Evolutionary conservation across 306 rosid species (phyloP).

Genomic region (Corylus heterophylla): DNA sequence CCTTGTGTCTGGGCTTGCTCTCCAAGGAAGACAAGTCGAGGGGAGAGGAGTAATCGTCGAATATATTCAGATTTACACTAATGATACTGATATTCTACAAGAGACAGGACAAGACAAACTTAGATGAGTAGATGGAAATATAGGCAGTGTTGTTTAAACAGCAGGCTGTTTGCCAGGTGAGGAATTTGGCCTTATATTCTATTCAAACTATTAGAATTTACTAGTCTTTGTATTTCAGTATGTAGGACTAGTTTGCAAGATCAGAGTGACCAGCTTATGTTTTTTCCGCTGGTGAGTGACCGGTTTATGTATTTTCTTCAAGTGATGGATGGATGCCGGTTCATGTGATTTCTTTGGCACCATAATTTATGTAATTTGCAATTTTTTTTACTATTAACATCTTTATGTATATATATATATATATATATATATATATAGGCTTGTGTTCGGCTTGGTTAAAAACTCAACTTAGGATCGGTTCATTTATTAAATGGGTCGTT

Average conservation of each 20-base stretch:
- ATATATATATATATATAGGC: no score
- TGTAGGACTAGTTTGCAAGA: constrained; percentile 7
- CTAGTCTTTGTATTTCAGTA: constrained; percentile 13
- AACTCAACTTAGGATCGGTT: no score
- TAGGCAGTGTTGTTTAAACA: constrained; percentile 10
- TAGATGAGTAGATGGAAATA: constrained; percentile 21
- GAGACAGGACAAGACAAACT: constrained; percentile 11
- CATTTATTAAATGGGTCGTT: no score
- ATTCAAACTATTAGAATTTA: neutral
- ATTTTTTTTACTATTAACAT: no score
- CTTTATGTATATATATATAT: no score
- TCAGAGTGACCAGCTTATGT: constrained; percentile 10
- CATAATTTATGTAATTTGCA: no score
- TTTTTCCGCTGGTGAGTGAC: neutral
- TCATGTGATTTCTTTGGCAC: no score
- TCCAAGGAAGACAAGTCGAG: constrained; percentile 37
- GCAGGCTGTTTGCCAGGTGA: constrained; percentile 2
- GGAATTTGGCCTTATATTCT: neutral
- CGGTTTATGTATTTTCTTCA: no score
- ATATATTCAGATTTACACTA: constrained; percentile 11
- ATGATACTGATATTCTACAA: constrained; percentile 26
- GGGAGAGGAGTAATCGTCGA: constrained; percentile 29
- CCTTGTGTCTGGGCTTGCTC: constrained; percentile 46
- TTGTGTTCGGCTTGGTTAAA: no score
- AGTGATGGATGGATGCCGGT: no score